Conservation (phyloP, 208 protist species). For the Tritrichomonas foetus region DNA sequence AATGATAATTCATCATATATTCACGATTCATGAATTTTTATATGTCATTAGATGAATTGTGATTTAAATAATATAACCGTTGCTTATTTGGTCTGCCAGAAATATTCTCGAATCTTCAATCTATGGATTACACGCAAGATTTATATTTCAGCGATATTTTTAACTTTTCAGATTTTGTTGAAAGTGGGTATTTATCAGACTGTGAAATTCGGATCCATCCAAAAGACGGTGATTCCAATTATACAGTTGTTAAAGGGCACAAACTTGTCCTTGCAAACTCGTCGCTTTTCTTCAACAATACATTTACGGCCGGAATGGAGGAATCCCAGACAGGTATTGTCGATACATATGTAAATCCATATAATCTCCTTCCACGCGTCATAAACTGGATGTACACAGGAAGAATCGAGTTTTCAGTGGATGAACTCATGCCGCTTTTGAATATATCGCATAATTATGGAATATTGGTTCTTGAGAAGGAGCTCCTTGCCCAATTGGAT, state of each 20-base stretch:
- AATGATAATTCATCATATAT: too few species aligned
- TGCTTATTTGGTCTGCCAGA: too few species aligned
- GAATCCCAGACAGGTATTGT: neutral
- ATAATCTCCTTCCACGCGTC: neutral
- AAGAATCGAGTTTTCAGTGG: neutral
- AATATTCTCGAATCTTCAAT: too few species aligned
- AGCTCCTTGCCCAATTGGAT: neutral
- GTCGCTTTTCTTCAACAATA: neutral
- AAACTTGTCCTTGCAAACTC: constrained; percentile 7
- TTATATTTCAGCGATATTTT: too few species aligned
- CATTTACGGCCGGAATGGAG: neutral
- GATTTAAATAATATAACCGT: too few species aligned
- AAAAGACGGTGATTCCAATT: too few species aligned
- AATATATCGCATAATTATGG: neutral
- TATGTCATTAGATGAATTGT: too few species aligned
- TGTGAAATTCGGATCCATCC: too few species aligned
- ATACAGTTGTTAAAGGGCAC: neutral
- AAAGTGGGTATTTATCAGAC: too few species aligned
- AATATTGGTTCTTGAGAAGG: neutral
- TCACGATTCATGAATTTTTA: too few species aligned
- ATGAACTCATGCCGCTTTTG: neutral
- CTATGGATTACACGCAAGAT: too few species aligned
- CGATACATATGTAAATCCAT: neutral
- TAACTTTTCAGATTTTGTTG: too few species aligned
- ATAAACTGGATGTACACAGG: constrained; percentile 6